Evolutionary conservation across 306 rosid genomes (phyloP).

Genomic region (Castanea crenata): DNA sequence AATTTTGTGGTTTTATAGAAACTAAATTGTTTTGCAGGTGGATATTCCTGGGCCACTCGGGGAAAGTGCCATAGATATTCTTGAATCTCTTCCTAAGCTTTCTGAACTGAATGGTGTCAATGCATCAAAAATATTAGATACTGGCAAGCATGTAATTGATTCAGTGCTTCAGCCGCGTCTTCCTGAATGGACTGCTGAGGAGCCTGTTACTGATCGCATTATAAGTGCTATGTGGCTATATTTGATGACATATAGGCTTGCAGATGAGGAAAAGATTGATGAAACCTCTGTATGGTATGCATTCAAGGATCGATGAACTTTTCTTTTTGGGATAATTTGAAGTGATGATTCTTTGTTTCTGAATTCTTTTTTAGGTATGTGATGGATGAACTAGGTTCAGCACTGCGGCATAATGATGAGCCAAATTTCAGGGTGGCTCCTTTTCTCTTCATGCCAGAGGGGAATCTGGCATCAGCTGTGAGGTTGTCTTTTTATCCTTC

Average conservation of each 20-base stretch:
- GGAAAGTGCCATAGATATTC: slow-evolving; percentile 68
- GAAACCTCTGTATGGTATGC: slow-evolving; percentile 87
- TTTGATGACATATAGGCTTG: slow-evolving; percentile 89
- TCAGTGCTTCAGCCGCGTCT: slow-evolving; percentile 67
- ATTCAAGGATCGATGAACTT: not conserved
- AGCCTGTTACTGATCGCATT: slow-evolving; percentile 78
- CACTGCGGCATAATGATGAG: slow-evolving; percentile 83
- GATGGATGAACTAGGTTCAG: slow-evolving; percentile 98
- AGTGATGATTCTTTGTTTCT: slow-evolving; percentile 26
- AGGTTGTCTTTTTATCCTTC: slow-evolving; percentile 51
- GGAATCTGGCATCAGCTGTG: slow-evolving; percentile 75
- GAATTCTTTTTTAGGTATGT: slow-evolving; percentile 55
- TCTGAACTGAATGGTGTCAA: slow-evolving; percentile 66
- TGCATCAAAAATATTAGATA: slow-evolving; percentile 60
- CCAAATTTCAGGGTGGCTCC: slow-evolving; percentile 87
- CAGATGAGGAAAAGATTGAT: slow-evolving; percentile 92
- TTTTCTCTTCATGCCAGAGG: slow-evolving; percentile 92
- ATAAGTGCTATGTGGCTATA: slow-evolving; percentile 87
- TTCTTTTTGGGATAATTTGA: not conserved
- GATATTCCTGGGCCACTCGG: slow-evolving; percentile 97
- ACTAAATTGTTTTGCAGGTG: slow-evolving; percentile 51
- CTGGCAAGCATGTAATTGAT: slow-evolving; percentile 66
- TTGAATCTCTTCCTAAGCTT: slow-evolving; percentile 73
- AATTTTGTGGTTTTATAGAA: slow-evolving; percentile 24
- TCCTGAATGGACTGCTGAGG: slow-evolving; percentile 73